A percentile compares a stretch with the other conserved stretches of the same genome.
phyloP scores from a whole-genome alignment of 2,329 filamentous ascomycete species.

The Exserohilum rostratum region DNA sequence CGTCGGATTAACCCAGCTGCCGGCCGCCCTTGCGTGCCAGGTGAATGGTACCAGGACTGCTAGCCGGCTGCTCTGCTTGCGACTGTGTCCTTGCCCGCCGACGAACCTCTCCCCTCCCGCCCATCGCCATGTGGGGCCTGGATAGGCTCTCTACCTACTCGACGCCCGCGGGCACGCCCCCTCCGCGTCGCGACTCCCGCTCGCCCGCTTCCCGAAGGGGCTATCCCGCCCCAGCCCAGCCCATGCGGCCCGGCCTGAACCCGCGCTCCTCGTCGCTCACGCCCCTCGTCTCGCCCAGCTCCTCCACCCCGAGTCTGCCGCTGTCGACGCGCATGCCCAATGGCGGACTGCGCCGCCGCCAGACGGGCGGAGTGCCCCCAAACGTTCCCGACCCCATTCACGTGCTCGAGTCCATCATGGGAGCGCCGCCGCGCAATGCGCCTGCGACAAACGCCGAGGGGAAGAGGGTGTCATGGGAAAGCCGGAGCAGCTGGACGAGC shows the following conservation, averaged over 20 bases:
- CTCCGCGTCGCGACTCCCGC: conserved; percentile 68
- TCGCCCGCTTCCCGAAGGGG: conserved; percentile 74
- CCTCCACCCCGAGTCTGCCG: conserved; percentile 77
- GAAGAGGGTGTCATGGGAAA: conserved; percentile 46
- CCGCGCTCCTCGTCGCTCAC: conserved; percentile 75
- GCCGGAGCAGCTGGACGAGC: conserved; percentile 60
- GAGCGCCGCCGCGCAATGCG: conserved; percentile 45
- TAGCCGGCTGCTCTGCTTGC: not conserved
- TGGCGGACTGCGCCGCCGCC: conserved; percentile 70
- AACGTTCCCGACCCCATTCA: conserved; percentile 72
- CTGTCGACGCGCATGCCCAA: conserved; percentile 68
- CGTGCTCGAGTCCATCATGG: conserved; percentile 68
- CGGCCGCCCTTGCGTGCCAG: conserved; percentile 4
- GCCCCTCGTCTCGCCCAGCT: conserved; percentile 73
- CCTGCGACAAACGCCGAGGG: conserved; percentile 14
- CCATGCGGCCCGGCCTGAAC: conserved; percentile 69
- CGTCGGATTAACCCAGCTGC: conserved; percentile 29
- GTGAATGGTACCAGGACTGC: not conserved
- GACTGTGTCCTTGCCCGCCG: not conserved
- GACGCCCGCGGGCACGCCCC: conserved; percentile 67
- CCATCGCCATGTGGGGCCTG: conserved; percentile 73
- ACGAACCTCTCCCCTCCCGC: not conserved
- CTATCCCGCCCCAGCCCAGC: conserved; percentile 72
- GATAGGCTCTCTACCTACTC: conserved; percentile 80
- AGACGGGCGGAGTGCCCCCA: conserved; percentile 55